phyloP scores from a whole-genome alignment of 148 eudicot genomes.

The Chenopodium suecicum region DNA sequence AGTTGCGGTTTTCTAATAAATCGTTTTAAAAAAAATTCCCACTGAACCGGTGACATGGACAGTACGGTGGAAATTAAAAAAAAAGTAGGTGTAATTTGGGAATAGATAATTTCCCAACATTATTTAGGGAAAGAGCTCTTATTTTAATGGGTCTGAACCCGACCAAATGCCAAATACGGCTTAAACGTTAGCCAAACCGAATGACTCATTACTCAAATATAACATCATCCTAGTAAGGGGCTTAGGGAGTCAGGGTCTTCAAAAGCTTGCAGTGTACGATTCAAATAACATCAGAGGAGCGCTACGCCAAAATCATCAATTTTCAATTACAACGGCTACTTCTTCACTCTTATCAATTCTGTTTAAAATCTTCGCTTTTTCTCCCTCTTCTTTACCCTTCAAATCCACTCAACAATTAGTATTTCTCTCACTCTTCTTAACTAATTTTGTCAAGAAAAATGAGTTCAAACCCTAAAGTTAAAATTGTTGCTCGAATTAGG shows the following conservation, averaged over 20 bases:
- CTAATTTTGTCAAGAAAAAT: conserved; percentile 9
- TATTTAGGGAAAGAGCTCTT: too few relatives aligned
- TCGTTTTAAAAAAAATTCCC: too few relatives aligned
- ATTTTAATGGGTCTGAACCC: too few relatives aligned
- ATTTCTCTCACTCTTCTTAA: not conserved
- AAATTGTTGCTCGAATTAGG: conserved; percentile 55
- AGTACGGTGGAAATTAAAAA: too few relatives aligned
- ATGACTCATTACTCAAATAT: not conserved
- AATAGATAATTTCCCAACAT: too few relatives aligned
- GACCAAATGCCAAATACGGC: too few relatives aligned
- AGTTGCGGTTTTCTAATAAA: too few relatives aligned
- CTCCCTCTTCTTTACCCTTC: conserved; percentile 11
- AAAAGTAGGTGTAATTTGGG: too few relatives aligned
- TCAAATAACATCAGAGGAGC: conserved; percentile 25
- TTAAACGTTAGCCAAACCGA: too few relatives aligned
- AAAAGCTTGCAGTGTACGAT: conserved; percentile 24
- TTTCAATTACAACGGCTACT: conserved; percentile 30
- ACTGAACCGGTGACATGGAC: too few relatives aligned
- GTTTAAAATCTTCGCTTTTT: not conserved
- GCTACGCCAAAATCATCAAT: conserved; percentile 5
- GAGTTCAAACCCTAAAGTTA: conserved; percentile 38
- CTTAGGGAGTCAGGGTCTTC: too few relatives aligned
- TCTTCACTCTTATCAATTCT: not conserved
- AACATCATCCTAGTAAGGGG: not conserved
- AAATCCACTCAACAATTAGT: not conserved